Evolutionary conservation across 306 rosid species (phyloP).

Genomic region (Vigna nakashimae): DNA sequence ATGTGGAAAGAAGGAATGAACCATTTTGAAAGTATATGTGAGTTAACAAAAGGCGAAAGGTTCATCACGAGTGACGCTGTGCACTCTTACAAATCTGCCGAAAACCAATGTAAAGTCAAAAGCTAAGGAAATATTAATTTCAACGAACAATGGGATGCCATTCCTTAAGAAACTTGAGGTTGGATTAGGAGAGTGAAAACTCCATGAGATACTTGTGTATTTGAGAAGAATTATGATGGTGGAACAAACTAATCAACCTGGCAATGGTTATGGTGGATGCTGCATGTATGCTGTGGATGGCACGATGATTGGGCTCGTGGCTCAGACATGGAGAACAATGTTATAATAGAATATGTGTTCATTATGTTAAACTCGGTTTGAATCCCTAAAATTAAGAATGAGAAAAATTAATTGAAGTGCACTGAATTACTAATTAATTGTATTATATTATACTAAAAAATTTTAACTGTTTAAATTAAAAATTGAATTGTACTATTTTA

Average conservation of each 20-base stretch:
- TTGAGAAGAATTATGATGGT: background rate
- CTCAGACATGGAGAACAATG: no score
- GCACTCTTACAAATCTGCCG: constrained; percentile 61
- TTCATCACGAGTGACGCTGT: constrained; percentile 84
- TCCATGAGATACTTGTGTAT: background rate
- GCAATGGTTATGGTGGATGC: constrained; percentile 20
- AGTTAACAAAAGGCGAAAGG: constrained; percentile 59
- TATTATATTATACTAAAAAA: no score
- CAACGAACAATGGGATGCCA: constrained; percentile 60
- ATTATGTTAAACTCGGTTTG: no score
- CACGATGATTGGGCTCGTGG: background rate
- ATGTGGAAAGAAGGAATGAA: constrained; percentile 71
- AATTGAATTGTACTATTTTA: no score
- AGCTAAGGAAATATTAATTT: constrained; percentile 64
- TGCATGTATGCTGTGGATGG: background rate
- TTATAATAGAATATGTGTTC: no score
- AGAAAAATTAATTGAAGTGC: no score
- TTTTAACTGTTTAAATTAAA: no score
- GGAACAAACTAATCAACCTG: constrained; percentile 14
- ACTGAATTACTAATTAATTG: no score
- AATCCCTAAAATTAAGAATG: no score
- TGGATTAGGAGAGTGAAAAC: constrained; percentile 57
- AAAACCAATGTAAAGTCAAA: constrained; percentile 48
- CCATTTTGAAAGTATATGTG: constrained; percentile 61
- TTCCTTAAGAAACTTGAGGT: constrained; percentile 71